Percentiles rank a stretch among this genome's conserved stretches.
Evolutionary conservation across 2,329 filamentous ascomycete species (phyloP).

Genomic region (Albophoma yamanashiensis): DNA sequence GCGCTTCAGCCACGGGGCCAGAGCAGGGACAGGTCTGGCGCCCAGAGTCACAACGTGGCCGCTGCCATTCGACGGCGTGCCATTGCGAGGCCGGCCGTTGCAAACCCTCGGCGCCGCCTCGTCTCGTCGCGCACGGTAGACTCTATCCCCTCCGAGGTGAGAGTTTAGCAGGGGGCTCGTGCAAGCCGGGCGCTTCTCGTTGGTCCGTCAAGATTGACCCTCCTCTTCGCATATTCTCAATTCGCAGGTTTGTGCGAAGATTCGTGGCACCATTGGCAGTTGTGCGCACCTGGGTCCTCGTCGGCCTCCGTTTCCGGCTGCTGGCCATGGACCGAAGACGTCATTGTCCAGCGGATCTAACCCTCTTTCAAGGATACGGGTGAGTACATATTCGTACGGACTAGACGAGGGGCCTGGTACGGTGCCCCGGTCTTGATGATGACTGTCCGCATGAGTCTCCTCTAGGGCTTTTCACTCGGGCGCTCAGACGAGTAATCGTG

Average conservation of each 20-base stretch:
- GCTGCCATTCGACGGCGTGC: conserved; percentile 4
- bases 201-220: not conserved
- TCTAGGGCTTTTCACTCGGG: not conserved
- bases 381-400: not conserved
- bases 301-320: not conserved
- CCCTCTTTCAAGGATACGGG: not conserved
- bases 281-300: not conserved
- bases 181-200: not conserved
- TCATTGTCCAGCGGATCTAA: not conserved
- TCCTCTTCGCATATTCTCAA: not conserved
- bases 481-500: not conserved
- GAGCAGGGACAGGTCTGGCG: conserved; percentile 4
- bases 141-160: not conserved
- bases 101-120: not conserved
- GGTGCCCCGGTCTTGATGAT: not conserved
- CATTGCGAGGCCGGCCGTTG: not conserved
- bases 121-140: not conserved
- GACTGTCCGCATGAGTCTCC: not conserved
- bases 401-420: not conserved
- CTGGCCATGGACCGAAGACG: not conserved
- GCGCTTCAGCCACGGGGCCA: not conserved
- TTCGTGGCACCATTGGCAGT: too few species aligned
- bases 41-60: conserved; percentile 4
- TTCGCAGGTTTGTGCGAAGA: not conserved
- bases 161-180: not conserved